These are phyloP conservation scores for Verticillium nubilum DNA, from an alignment of 2,329 filamentous ascomycete genomes.

Conservation along the genomic window DNA sequence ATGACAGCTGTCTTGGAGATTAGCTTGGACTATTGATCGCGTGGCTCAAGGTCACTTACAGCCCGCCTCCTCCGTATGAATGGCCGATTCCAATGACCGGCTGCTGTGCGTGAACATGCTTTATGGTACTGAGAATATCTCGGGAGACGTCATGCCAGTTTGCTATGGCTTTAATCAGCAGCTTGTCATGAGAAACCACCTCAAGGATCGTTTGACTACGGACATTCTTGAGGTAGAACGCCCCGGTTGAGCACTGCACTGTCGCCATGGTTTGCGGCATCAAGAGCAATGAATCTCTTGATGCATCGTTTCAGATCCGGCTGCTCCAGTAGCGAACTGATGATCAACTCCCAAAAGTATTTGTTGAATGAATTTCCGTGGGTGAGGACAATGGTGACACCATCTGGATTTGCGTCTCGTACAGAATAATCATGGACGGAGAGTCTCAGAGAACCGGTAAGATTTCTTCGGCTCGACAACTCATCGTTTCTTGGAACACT, in stretches of 20 bases:
- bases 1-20: slow-evolving; percentile 2
- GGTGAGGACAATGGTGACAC: slow-evolving; percentile 4
- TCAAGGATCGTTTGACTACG: background rate
- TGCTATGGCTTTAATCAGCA: background rate
- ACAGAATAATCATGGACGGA: slow-evolving; percentile 6
- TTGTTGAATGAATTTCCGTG: slow-evolving; percentile 8
- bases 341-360: slow-evolving; percentile 5
- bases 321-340: background rate
- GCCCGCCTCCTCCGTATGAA: slow-evolving; percentile 5
- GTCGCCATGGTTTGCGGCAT: slow-evolving; percentile 9
- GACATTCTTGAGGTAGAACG: slow-evolving; percentile 1
- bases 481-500: background rate
- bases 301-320: background rate
- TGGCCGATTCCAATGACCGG: slow-evolving; percentile 6
- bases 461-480: background rate
- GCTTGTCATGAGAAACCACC: background rate
- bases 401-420: background rate
- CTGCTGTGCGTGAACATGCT: slow-evolving; percentile 1
- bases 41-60: slow-evolving; percentile 1
- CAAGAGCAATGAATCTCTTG: slow-evolving; percentile 4
- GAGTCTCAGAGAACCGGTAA: background rate
- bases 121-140: slow-evolving; percentile 3
- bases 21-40: no score
- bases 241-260: slow-evolving; percentile 2
- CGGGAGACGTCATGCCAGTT: slow-evolving; percentile 6